Evolutionary conservation across 2,329 filamentous ascomycete species (phyloP).

Genomic region (Aciculosporium take): DNA sequence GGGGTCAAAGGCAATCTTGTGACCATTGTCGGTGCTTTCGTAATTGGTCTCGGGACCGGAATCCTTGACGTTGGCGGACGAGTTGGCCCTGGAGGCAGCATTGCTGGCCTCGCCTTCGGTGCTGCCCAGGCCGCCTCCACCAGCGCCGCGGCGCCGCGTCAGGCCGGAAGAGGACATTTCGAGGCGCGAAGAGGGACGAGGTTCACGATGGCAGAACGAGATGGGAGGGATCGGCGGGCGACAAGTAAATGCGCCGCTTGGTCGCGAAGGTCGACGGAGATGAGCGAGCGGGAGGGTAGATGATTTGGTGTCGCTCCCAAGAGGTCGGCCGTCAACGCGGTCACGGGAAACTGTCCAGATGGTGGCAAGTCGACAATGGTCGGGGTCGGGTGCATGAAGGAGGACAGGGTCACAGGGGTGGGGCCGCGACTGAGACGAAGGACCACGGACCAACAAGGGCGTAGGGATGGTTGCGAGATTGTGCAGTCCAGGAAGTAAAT

Average conservation of each 20-base stretch:
- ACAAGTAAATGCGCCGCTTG: slow-evolving; percentile 6
- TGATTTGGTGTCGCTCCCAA: not conserved
- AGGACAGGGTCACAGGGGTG: slow-evolving; percentile 1
- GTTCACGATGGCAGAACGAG: not conserved
- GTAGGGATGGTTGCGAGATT: not conserved
- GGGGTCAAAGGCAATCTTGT: slow-evolving; percentile 97
- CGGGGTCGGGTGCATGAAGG: not conserved
- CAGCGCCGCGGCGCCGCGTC: slow-evolving; percentile 55
- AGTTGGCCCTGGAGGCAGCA: slow-evolving; percentile 43
- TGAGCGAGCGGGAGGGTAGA: not conserved
- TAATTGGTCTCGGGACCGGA: slow-evolving; percentile 65
- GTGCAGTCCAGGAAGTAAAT: too few relatives aligned
- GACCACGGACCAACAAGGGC: not conserved
- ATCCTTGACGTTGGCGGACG: slow-evolving; percentile 38
- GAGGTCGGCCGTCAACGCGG: not conserved
- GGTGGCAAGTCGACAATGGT: too few relatives aligned
- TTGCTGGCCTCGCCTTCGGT: slow-evolving; percentile 42
- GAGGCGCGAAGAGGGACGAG: slow-evolving; percentile 5
- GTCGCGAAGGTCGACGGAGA: not conserved
- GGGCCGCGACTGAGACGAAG: slow-evolving; percentile 1
- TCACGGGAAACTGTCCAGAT: not conserved
- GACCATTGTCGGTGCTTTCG: slow-evolving; percentile 83
- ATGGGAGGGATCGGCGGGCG: slow-evolving; percentile 2
- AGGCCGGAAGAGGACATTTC: slow-evolving; percentile 35
- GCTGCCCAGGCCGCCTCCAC: slow-evolving; percentile 45